Evolutionary conservation across 2,329 filamentous ascomycete genomes (phyloP).

Genomic region (Ophiostoma tasmaniense): DNA sequence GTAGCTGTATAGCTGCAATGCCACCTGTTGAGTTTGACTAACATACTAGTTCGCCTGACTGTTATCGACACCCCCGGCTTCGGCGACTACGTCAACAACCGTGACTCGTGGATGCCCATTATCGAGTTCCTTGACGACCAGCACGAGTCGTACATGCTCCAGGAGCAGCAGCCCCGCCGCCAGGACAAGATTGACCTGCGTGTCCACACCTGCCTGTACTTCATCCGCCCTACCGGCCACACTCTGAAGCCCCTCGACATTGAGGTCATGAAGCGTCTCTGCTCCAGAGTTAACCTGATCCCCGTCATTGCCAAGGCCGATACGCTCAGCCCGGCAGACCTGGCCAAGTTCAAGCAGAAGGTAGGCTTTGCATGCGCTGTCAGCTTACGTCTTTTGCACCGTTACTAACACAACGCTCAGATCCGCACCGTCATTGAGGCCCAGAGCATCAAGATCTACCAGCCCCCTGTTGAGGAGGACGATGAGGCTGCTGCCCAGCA

Average conservation of each 20-base stretch:
- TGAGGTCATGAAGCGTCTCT: conserved; percentile 99
- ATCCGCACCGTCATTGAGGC: conserved; percentile 93
- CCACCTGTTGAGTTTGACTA: neutral
- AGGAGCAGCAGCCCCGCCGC: conserved; percentile 97
- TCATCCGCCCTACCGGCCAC: conserved; percentile 97
- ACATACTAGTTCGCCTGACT: conserved; percentile 73
- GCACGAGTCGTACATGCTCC: conserved; percentile 99
- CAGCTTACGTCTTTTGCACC: neutral
- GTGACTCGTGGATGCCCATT: conserved; percentile 99
- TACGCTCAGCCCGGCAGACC: conserved; percentile 84
- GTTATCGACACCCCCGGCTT: conserved; percentile 99
- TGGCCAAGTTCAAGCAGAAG: conserved; percentile 90
- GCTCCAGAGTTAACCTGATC: conserved; percentile 95
- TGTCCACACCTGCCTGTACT: conserved; percentile 97
- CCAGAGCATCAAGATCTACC: conserved; percentile 99
- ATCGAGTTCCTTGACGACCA: conserved; percentile 99
- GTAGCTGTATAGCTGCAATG: neutral
- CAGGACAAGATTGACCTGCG: conserved; percentile 98
- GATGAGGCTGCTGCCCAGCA: conserved; percentile 94
- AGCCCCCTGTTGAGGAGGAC: conserved; percentile 94
- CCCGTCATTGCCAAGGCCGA: conserved; percentile 98
- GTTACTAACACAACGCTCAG: conserved; percentile 37
- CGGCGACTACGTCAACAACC: conserved; percentile 99
- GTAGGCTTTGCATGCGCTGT: conserved; percentile 36
- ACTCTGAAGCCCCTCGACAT: conserved; percentile 98